phyloP scores from a whole-genome alignment of 306 rosid genomes.

The Mimosa pudica region DNA sequence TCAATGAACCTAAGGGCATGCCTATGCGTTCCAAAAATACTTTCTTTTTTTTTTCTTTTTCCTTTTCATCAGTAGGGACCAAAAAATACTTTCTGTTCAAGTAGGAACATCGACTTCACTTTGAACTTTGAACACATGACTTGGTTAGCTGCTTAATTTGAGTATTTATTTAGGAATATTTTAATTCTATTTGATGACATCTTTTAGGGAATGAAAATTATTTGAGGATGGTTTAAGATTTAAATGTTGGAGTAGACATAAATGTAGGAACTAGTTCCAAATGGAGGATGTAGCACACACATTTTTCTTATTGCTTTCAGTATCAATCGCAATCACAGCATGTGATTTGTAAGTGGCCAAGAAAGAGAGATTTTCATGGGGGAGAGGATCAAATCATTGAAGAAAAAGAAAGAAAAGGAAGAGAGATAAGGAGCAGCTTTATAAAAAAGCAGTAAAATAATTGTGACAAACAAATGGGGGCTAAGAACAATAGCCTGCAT shows the following conservation, averaged over 20 bases:
- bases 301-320: background rate
- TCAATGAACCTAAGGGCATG: no score
- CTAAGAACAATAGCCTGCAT: slow-evolving; percentile 24
- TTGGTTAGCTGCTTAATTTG: no score
- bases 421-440: slow-evolving; percentile 39
- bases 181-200: background rate
- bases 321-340: background rate
- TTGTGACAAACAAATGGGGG: slow-evolving; percentile 25
- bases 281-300: background rate
- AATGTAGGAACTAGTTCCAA: background rate
- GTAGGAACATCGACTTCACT: no score
- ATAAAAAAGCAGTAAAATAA: slow-evolving; percentile 43
- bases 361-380: slow-evolving; percentile 1
- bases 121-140: no score
- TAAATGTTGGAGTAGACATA: background rate
- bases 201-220: background rate
- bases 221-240: background rate
- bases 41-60: no score
- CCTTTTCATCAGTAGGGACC: no score
- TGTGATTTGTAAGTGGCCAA: background rate
- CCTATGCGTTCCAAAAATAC: no score
- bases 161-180: no score
- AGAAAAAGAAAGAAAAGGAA: slow-evolving; percentile 17
- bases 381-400: slow-evolving; percentile 37
- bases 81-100: no score